These are phyloP conservation scores for Ceratocystis alfenasii DNA, from an alignment of 2,329 filamentous ascomycete genomes.

Conservation along the genomic window DNA sequence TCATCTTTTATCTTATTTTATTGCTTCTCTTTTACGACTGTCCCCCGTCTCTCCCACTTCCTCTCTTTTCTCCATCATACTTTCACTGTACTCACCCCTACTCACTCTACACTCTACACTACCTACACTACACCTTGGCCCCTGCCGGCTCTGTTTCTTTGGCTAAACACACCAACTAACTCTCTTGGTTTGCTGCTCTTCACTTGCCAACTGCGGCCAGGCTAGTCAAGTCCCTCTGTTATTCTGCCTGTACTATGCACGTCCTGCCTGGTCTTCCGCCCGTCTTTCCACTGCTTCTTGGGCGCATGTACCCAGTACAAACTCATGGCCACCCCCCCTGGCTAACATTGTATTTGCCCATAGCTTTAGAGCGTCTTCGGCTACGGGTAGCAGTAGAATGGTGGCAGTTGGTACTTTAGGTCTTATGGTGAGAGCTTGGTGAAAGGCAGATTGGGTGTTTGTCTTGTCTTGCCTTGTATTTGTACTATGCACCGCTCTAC, in stretches of 20 bases:
- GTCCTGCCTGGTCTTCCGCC: neutral
- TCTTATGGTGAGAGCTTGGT: neutral
- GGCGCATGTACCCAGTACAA: neutral
- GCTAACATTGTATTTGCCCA: neutral
- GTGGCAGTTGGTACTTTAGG: neutral
- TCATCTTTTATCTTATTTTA: too few relatives aligned
- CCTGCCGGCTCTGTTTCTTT: neutral
- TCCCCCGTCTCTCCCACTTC: neutral
- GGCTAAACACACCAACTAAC: neutral
- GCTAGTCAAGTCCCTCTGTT: neutral
- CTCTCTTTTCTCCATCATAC: neutral
- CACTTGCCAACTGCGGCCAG: neutral
- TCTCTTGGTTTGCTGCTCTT: neutral
- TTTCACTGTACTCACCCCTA: neutral
- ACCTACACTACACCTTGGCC: conserved; percentile 1
- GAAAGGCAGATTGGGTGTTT: neutral
- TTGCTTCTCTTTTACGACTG: neutral
- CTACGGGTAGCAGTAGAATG: neutral
- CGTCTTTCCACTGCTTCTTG: neutral
- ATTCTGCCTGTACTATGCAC: neutral
- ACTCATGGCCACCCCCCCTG: neutral
- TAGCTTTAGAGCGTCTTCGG: neutral
- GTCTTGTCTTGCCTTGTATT: neutral
- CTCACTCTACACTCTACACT: neutral
- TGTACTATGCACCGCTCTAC: neutral